These are phyloP conservation scores for Apiospora aurea DNA, from an alignment of 2,329 filamentous ascomycete species.

Conservation along the genomic window DNA sequence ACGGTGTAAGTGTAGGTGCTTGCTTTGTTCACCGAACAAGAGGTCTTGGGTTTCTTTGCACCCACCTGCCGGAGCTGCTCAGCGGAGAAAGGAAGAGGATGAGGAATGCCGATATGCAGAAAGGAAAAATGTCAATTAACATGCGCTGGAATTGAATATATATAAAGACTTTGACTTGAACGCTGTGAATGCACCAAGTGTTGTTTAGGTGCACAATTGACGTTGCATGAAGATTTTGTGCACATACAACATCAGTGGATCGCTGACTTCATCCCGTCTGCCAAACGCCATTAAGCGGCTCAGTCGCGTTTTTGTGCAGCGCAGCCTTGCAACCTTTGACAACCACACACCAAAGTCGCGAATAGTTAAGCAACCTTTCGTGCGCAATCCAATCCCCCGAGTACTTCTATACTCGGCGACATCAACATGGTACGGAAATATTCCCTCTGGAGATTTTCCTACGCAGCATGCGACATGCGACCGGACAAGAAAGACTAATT, in stretches of 20 bases:
- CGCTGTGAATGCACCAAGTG: background rate
- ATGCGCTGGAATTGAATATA: background rate
- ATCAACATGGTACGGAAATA: background rate
- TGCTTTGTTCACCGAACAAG: slow-evolving; percentile 10
- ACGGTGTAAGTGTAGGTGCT: background rate
- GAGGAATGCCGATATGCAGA: no score
- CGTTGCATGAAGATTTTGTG: background rate
- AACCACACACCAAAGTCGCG: slow-evolving; percentile 12
- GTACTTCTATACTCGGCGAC: background rate
- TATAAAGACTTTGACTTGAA: background rate
- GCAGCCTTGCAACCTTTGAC: slow-evolving; percentile 18
- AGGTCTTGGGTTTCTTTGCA: no score
- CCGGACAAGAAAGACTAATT: background rate
- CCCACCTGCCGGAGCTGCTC: background rate
- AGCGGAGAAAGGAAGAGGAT: background rate
- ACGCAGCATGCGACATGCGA: background rate
- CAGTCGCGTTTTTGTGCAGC: slow-evolving; percentile 17
- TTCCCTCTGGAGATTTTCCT: background rate
- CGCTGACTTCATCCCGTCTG: slow-evolving; percentile 16
- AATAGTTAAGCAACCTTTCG: background rate
- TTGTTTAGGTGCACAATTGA: background rate
- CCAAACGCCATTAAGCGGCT: slow-evolving; percentile 8
- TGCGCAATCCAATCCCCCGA: slow-evolving; percentile 7
- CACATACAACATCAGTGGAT: slow-evolving; percentile 10
- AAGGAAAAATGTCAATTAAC: background rate